Evolutionary conservation across 306 rosid genomes (phyloP), one percentile per base, ranked within the genome.

Genomic region (Styphnolobium japonicum): DNA sequence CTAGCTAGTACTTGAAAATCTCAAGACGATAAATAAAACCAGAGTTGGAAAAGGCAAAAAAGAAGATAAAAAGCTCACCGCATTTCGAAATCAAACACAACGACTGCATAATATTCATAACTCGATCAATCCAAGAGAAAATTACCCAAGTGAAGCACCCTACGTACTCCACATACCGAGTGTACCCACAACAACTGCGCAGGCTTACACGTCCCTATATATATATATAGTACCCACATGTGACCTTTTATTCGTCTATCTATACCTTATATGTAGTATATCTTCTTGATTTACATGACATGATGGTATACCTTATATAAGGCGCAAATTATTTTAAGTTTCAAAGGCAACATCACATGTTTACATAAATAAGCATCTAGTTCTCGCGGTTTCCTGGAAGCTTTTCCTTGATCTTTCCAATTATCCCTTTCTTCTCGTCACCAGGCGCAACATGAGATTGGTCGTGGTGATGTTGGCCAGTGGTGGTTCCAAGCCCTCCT

Each of bases 331-430:
- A 71, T 51, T 51, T 12, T 18, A 51, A 71, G n/a, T n/a, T 34
- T 10, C 7, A 62, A 15, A 61, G 2, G 29, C 45, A 16, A 29
- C 14, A 16, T 27, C 31, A 63, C 46, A 62, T 33, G 16, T 14
- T 7, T 19, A 9, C 7, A 16, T 16, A 8, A 1, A 8, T 19
- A 58, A 10, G 14, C 19, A 58, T 27, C 39, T 58, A 63, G 46
- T 12, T 0, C 29, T 18, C 23, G 4, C 14, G 55, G 11, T 19
- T 3, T 45, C 61, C 22, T 0, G 83, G 77, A 25, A 79, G 78
- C 78, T 71, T 79, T 56, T 79, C 78, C 29, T 79, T 80, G 29
- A 80, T 80, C 83, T 80, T 80, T 2, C 72, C 73, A 27, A 80
- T 16, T 4, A 71, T 37, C 42, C 84, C 84, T 65, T 65, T 83